Evolutionary conservation across 1,284 basidiomycete genomes (phyloP).

Genomic region (Apiotrichum sp.): DNA sequence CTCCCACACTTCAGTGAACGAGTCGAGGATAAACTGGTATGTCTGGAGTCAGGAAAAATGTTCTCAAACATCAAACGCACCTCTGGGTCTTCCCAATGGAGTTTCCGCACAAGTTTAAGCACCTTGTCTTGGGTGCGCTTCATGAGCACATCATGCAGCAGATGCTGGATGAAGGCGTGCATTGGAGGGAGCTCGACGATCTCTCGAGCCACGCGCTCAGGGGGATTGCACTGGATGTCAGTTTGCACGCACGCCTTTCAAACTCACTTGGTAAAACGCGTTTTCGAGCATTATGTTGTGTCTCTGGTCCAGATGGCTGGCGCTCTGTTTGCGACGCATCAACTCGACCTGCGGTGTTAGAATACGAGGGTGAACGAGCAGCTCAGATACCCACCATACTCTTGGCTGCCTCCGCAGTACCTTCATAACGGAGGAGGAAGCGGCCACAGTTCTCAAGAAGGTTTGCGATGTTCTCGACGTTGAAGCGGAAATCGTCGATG

Average conservation of each 20-base stretch:
- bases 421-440: slow-evolving; percentile 80
- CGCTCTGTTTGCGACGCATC: slow-evolving; percentile 86
- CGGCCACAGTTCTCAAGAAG: slow-evolving; percentile 91
- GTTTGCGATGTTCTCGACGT: slow-evolving; percentile 88
- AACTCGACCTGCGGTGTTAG: slow-evolving; percentile 66
- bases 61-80: slow-evolving; percentile 28
- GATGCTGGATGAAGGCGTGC: slow-evolving; percentile 86
- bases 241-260: neutral
- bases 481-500: slow-evolving; percentile 87
- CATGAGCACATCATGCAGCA: slow-evolving; percentile 82
- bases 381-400: slow-evolving; percentile 21
- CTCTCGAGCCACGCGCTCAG: slow-evolving; percentile 77
- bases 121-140: slow-evolving; percentile 92
- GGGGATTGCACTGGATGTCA: slow-evolving; percentile 77
- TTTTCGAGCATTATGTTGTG: slow-evolving; percentile 89
- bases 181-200: slow-evolving; percentile 77
- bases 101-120: slow-evolving; percentile 80
- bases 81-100: slow-evolving; percentile 83
- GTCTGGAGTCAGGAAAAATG: slow-evolving; percentile 28
- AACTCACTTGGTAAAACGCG: slow-evolving; percentile 85
- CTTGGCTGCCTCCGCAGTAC: slow-evolving; percentile 73
- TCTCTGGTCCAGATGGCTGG: slow-evolving; percentile 85
- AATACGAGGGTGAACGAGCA: neutral
- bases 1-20: slow-evolving; percentile 96
- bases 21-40: slow-evolving; percentile 55